Evolutionary conservation across 148 eudicot species (phyloP).

Genomic region (Dysphania ambrosioides): DNA sequence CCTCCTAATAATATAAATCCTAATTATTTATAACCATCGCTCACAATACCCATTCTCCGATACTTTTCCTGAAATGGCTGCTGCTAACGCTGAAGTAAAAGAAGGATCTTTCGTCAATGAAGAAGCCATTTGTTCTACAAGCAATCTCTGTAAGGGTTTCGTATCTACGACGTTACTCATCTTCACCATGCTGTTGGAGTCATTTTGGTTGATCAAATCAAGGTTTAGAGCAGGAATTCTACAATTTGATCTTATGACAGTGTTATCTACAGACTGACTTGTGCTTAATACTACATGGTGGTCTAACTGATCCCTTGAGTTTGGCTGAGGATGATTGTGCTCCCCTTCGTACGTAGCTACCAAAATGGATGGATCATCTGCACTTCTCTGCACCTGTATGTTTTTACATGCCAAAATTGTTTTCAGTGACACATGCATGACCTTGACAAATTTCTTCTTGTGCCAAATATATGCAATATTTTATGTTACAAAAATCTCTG

Average conservation of each 20-base stretch:
- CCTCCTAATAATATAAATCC: too few relatives aligned
- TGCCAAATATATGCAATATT: too few relatives aligned
- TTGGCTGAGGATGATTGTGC: conserved; percentile 32
- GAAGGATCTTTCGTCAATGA: conserved; percentile 35
- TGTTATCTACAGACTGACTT: not conserved
- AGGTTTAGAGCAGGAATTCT: not conserved
- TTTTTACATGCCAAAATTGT: not conserved
- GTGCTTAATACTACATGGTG: conserved; percentile 20
- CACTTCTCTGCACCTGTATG: conserved; percentile 38
- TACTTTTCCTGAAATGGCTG: conserved; percentile 29
- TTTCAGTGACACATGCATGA: not conserved
- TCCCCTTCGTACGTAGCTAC: conserved; percentile 44
- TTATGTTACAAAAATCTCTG: too few relatives aligned
- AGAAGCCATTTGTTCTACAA: conserved; percentile 33
- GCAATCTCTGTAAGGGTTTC: conserved; percentile 19
- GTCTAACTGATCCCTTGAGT: conserved; percentile 25
- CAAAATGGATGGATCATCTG: conserved; percentile 32
- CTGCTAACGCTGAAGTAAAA: conserved; percentile 30
- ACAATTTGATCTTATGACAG: not conserved
- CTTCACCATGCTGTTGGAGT: too few relatives aligned
- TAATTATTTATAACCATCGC: conserved; percentile 3
- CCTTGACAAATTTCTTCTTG: too few relatives aligned
- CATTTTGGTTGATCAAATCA: conserved; percentile 3
- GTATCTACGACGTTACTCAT: not conserved
- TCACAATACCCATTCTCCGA: not conserved